These are phyloP conservation scores for Parasitella parasitica DNA, from an alignment of 371 early-diverging fungal species.

Conservation along the genomic window DNA sequence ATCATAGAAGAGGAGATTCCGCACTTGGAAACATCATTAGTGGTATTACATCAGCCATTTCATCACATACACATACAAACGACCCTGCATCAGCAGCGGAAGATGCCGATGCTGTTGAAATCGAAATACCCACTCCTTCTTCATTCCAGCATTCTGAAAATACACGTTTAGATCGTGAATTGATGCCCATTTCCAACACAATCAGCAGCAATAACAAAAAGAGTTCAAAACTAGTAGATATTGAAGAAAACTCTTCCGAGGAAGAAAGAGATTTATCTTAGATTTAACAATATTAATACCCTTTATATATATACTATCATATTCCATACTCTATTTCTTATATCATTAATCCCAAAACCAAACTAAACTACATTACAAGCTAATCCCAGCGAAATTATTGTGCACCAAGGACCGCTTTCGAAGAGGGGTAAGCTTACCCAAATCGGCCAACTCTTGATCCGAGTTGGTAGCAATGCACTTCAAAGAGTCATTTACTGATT, in stretches of 20 bases:
- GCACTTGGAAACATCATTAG: slow-evolving; percentile 25
- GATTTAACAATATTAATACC: slow-evolving; percentile 7
- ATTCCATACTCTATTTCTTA: neutral
- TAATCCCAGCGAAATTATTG: no score
- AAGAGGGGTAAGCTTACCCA: no score
- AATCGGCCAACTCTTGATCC: no score
- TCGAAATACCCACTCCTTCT: slow-evolving; percentile 46
- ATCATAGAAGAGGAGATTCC: slow-evolving; percentile 17
- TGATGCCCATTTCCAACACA: slow-evolving; percentile 19
- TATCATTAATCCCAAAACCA: no score
- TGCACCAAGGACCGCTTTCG: no score
- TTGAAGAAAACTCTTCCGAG: slow-evolving; percentile 21
- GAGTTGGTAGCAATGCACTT: no score
- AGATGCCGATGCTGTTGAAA: slow-evolving; percentile 45
- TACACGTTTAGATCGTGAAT: slow-evolving; percentile 25
- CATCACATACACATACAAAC: slow-evolving; percentile 6
- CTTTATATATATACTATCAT: neutral
- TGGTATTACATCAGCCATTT: slow-evolving; percentile 25
- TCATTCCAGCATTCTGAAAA: slow-evolving; percentile 20
- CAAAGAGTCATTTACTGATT: no score
- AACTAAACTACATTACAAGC: no score
- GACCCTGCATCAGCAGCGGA: slow-evolving; percentile 1
- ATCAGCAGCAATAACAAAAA: neutral
- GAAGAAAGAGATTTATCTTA: slow-evolving; percentile 26
- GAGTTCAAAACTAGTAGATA: slow-evolving; percentile 17